Evolutionary conservation across 2,329 filamentous ascomycete species (phyloP).

Genomic region (Purpureocillium lavendulum): DNA sequence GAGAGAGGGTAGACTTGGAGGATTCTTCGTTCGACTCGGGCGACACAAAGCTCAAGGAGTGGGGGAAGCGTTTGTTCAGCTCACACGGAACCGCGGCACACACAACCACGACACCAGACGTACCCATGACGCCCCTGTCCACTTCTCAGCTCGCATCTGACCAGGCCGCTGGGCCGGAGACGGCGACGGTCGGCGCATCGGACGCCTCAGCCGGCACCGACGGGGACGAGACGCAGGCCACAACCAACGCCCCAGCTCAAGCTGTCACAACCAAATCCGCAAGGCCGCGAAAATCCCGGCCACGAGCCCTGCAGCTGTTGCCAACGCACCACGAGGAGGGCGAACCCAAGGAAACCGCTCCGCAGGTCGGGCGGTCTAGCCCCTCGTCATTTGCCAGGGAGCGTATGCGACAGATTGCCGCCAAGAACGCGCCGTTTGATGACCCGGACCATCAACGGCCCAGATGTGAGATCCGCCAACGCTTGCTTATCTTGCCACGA

Average conservation of each 20-base stretch:
- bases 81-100: conserved; percentile 9
- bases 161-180: too few species aligned
- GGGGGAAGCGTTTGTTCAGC: conserved; percentile 26
- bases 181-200: too few species aligned
- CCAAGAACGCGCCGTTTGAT: conserved; percentile 32
- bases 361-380: conserved; percentile 24
- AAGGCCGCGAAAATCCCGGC: conserved; percentile 18
- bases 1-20: conserved; percentile 41
- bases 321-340: conserved; percentile 28
- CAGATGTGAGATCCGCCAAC: conserved; percentile 24
- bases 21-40: conserved; percentile 22
- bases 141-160: conserved; percentile 2
- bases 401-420: conserved; percentile 34
- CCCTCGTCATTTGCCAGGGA: conserved; percentile 35
- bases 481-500: neutral
- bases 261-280: conserved; percentile 11
- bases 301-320: conserved; percentile 22
- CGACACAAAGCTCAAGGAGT: conserved; percentile 25
- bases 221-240: too few species aligned
- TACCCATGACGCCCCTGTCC: conserved; percentile 18
- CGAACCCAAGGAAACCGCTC: conserved; percentile 17
- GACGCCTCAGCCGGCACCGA: conserved; percentile 1
- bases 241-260: conserved; percentile 3
- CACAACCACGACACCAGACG: conserved; percentile 7
- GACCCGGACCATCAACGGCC: conserved; percentile 30